Evolutionary conservation across 768 basidiomycete genomes (phyloP).

Genomic region (Sistotremastrum niveocremeum): DNA sequence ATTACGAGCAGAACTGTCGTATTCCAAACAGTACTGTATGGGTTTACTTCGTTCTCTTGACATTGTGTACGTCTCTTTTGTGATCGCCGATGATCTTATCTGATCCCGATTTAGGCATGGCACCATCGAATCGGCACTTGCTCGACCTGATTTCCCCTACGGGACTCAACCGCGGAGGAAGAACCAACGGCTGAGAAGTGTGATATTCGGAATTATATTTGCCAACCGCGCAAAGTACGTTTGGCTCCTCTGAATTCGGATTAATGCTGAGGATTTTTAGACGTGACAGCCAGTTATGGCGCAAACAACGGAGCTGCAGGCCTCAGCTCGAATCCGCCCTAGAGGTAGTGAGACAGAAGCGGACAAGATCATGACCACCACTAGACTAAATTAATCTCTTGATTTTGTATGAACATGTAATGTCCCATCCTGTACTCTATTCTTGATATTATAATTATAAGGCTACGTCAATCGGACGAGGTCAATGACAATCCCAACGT

Average conservation of each 20-base stretch:
- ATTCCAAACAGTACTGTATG: slow-evolving; percentile 85
- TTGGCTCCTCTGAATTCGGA: neutral
- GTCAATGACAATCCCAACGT: no score
- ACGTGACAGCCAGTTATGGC: slow-evolving; percentile 49
- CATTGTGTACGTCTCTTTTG: slow-evolving; percentile 37
- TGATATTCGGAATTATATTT: no score
- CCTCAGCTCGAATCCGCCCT: slow-evolving; percentile 50
- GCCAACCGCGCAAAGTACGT: slow-evolving; percentile 41
- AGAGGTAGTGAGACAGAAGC: slow-evolving; percentile 50
- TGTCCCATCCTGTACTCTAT: no score
- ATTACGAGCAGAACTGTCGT: slow-evolving; percentile 60
- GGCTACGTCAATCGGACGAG: no score
- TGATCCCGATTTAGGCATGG: no score
- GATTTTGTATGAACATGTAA: no score
- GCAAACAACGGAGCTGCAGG: slow-evolving; percentile 44
- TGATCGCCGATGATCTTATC: slow-evolving; percentile 2
- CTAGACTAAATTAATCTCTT: no score
- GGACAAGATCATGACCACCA: slow-evolving; percentile 12
- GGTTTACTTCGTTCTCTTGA: slow-evolving; percentile 45
- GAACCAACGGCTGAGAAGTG: no score
- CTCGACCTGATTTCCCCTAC: slow-evolving; percentile 57
- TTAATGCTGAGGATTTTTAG: slow-evolving; percentile 21
- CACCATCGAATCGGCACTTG: slow-evolving; percentile 35
- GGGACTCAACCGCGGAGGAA: slow-evolving; percentile 17
- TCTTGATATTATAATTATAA: no score